Evolutionary conservation across 768 basidiomycete genomes (phyloP).

Genomic region (Termitomyces eurrhizus): DNA sequence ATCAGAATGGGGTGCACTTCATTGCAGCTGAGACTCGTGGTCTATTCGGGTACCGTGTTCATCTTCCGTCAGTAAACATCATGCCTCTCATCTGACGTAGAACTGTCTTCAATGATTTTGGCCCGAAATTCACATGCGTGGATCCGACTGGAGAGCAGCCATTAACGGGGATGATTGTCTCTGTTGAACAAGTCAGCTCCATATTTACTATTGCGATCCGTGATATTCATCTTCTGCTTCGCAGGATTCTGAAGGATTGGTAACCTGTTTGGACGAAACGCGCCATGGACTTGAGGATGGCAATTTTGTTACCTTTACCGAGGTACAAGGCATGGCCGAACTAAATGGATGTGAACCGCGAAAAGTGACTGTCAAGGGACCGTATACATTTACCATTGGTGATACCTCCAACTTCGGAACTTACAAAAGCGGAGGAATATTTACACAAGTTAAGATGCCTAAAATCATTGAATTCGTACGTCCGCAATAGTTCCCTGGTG

Average conservation of each 20-base stretch:
- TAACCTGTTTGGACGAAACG: constrained; percentile 95
- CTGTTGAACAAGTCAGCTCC: constrained; percentile 70
- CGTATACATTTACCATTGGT: constrained; percentile 96
- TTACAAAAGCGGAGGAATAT: constrained; percentile 88
- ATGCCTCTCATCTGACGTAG: constrained; percentile 34
- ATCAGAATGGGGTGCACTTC: constrained; percentile 84
- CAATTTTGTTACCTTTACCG: constrained; percentile 94
- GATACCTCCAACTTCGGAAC: constrained; percentile 75
- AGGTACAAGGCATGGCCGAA: constrained; percentile 93
- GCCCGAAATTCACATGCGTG: constrained; percentile 89
- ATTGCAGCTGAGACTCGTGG: constrained; percentile 89
- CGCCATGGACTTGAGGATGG: constrained; percentile 99
- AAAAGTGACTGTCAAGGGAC: constrained; percentile 91
- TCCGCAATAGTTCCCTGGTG: constrained; percentile 10
- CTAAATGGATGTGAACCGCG: constrained; percentile 89
- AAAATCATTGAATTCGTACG: constrained; percentile 92
- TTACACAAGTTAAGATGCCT: constrained; percentile 99
- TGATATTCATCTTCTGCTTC: not conserved
- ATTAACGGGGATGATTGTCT: constrained; percentile 91
- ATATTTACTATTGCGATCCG: constrained; percentile 1
- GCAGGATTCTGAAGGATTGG: constrained; percentile 85
- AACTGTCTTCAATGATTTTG: constrained; percentile 95
- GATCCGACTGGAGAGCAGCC: constrained; percentile 98
- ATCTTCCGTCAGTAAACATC: not conserved
- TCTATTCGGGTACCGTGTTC: constrained; percentile 75